These are phyloP conservation scores for Arthrobotrys entomopaga DNA, from an alignment of 2,329 filamentous ascomycete species.

Conservation along the genomic window DNA sequence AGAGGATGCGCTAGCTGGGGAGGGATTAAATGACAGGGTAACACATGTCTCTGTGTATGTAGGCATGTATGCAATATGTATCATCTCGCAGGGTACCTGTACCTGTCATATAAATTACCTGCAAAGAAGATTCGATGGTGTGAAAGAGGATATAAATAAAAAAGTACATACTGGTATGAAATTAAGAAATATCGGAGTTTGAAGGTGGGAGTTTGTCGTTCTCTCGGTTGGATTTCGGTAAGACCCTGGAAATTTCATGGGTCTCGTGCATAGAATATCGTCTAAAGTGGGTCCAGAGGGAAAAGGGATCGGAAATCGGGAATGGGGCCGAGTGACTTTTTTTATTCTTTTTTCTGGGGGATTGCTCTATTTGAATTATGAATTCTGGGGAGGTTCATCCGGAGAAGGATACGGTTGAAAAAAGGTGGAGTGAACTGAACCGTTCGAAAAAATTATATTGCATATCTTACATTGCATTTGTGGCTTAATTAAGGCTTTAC, in stretches of 20 bases:
- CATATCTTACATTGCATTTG: no score
- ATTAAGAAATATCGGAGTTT: conserved; percentile 41
- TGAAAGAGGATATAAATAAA: neutral
- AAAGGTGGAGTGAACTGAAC: neutral
- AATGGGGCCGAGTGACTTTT: conserved; percentile 47
- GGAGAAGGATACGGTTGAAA: neutral
- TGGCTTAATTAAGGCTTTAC: neutral
- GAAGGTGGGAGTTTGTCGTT: conserved; percentile 42
- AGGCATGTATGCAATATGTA: conserved; percentile 15
- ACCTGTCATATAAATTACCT: neutral
- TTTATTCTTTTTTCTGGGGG: neutral
- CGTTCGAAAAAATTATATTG: no score
- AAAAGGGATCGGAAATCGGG: conserved; percentile 53
- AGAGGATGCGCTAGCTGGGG: neutral
- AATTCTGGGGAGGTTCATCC: neutral
- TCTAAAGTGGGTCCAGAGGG: conserved; percentile 30
- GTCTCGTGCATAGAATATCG: conserved; percentile 10
- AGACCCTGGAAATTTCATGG: conserved; percentile 53
- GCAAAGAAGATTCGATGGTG: conserved; percentile 25
- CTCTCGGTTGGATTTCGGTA: conserved; percentile 54
- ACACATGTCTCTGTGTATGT: conserved; percentile 6
- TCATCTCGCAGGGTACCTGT: conserved; percentile 25
- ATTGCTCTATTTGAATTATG: neutral
- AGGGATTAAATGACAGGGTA: neutral
- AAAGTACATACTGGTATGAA: neutral